A percentile compares a stretch with the other conserved stretches of the same genome.
phyloP scores from a whole-genome alignment of 129 eudicot species.

The Flaveria bidentis region DNA sequence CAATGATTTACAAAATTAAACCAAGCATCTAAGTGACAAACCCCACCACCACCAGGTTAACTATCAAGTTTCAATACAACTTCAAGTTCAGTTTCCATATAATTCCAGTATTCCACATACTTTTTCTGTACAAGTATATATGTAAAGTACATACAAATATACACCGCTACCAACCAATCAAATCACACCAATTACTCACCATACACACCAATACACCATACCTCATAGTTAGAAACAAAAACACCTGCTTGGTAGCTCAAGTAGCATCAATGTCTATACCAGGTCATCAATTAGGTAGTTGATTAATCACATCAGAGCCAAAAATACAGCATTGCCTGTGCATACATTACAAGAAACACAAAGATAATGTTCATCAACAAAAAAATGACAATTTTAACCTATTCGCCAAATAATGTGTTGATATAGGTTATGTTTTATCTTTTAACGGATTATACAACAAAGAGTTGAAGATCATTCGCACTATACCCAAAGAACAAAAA shows the following conservation, averaged over 20 bases:
- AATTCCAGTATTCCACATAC: conserved; percentile 4
- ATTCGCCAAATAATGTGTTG: not conserved
- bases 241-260: conserved; percentile 19
- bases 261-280: not conserved
- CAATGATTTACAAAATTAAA: conserved; percentile 1
- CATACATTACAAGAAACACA: conserved; percentile 17
- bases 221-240: conserved; percentile 35
- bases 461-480: not conserved
- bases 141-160: conserved; percentile 25
- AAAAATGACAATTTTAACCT: not conserved
- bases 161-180: conserved; percentile 34
- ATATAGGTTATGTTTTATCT: not conserved
- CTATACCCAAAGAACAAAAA: not conserved
- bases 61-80: conserved; percentile 11
- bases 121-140: conserved; percentile 39
- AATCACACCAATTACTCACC: conserved; percentile 34
- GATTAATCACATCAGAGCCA: conserved; percentile 58
- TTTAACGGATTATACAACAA: not conserved
- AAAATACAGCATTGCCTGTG: conserved; percentile 81
- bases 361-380: not conserved
- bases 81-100: conserved; percentile 1
- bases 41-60: conserved; percentile 15
- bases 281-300: conserved; percentile 18
- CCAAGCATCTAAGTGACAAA: conserved; percentile 18
- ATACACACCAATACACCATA: conserved; percentile 37